phyloP scores from a whole-genome alignment of 2,329 filamentous ascomycete genomes.

The Aciculosporium take region DNA sequence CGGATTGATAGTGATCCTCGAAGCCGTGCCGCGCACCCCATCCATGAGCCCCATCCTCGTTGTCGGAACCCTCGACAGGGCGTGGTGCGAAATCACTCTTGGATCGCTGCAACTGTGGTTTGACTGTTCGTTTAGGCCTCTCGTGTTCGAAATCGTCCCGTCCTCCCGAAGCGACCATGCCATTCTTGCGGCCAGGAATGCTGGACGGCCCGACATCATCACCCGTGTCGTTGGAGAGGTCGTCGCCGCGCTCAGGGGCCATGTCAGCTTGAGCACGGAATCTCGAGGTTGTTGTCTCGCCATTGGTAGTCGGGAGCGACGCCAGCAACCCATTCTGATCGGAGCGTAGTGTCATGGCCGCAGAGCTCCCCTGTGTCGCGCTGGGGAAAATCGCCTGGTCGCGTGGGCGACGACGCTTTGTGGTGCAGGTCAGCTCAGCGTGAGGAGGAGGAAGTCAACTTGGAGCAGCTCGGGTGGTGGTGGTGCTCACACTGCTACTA shows the following conservation, averaged over 20 bases:
- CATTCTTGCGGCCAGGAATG: slow-evolving; percentile 30
- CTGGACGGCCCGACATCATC: slow-evolving; percentile 29
- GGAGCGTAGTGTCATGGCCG: slow-evolving; percentile 20
- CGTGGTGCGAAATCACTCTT: slow-evolving; percentile 40
- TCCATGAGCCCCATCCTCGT: slow-evolving; percentile 31
- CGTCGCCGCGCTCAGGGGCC: slow-evolving; percentile 16
- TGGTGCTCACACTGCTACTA: slow-evolving; percentile 5
- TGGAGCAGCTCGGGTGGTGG: slow-evolving; percentile 12
- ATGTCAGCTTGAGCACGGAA: slow-evolving; percentile 16
- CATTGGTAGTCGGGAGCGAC: slow-evolving; percentile 15
- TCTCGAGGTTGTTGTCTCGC: slow-evolving; percentile 17
- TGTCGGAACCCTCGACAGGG: slow-evolving; percentile 25
- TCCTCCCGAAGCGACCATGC: slow-evolving; percentile 12
- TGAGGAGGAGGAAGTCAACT: slow-evolving; percentile 7
- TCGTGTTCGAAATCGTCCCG: slow-evolving; percentile 22
- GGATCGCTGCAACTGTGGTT: slow-evolving; percentile 39
- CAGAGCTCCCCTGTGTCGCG: slow-evolving; percentile 11
- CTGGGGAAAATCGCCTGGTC: slow-evolving; percentile 10
- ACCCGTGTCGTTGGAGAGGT: slow-evolving; percentile 12
- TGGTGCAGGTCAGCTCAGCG: slow-evolving; percentile 8
- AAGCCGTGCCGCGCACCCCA: slow-evolving; percentile 69
- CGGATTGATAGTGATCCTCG: slow-evolving; percentile 81
- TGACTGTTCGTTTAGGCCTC: slow-evolving; percentile 24
- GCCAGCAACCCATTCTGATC: slow-evolving; percentile 19
- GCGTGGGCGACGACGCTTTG: slow-evolving; percentile 12